Base-by-base conservation (phyloP, 805 yeast species). In the Pichia cabralensis region DNA sequence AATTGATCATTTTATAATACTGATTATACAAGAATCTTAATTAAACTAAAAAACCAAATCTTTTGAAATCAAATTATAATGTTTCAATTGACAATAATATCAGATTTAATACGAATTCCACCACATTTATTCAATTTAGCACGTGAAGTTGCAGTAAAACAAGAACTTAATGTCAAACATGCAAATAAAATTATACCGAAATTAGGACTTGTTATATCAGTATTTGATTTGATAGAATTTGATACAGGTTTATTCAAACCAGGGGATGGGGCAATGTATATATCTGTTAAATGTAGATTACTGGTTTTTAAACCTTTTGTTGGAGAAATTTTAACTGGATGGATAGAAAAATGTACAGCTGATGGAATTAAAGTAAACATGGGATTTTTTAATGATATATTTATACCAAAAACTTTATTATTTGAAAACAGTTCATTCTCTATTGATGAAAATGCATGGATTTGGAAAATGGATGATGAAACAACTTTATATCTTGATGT, bases 231-330 rank as follows among this genome's bases (percentile, higher is more conserved):
- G 4, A 58, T 77, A 29, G 69, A 69, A n/a, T 76, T 81, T 18
- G 83, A 82, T 31, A 97, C 92, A 47, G 98, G 97, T 5, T 66
- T 83, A 43, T 64, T 92, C 40, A 80, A 76, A 48, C 95, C 95
- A 2, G 97, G 98, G 8, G 97, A 92, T 58, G 97, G 98, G 8
- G 85, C 88, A 2, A 69, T 85, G 5, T 88, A 68, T 48, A 76
- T 84, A 26, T 80, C 78, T 43, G 82, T 80, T 14, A 69, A 64
- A 36, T 83, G 86, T 51, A 61, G 96, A 33, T 65, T 80, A 30
- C 64, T 88, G 8, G 78, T 89, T 2, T 92, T 92, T 69, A 81
- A 88, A 44, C 98, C 98, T 1, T 89, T 89, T 56, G 77, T 84
- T 1, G 98, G 98, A 8, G 98, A 92, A 54, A 74, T 89, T 7